phyloP scores from a whole-genome alignment of 371 early-diverging fungal species.

The Haplosporangium sp. region DNA sequence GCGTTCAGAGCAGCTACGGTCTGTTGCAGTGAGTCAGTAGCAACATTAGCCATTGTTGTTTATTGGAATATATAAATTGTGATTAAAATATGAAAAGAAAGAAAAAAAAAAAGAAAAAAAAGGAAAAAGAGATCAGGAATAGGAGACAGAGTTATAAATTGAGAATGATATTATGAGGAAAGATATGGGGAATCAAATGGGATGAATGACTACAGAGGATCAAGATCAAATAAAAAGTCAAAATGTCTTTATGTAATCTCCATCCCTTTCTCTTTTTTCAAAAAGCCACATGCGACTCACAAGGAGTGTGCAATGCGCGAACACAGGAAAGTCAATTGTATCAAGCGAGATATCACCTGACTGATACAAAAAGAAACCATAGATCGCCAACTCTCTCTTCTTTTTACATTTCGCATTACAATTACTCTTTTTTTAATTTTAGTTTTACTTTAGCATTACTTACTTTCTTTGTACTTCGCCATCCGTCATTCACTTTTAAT shows the following conservation, averaged over 20 bases:
- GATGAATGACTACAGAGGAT: background rate
- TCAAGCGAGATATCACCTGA: no score
- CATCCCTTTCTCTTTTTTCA: no score
- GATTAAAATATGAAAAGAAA: background rate
- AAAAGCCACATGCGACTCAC: no score
- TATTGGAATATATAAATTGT: background rate
- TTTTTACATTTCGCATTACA: no score
- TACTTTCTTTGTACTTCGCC: background rate
- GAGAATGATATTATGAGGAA: background rate
- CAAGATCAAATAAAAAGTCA: no score
- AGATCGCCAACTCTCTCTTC: no score
- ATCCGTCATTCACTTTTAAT: background rate
- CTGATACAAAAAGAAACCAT: no score
- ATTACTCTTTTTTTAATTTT: no score
- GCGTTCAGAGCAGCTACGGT: constrained; percentile 44
- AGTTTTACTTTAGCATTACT: background rate
- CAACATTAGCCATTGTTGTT: constrained; percentile 34
- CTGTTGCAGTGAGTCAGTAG: constrained; percentile 39
- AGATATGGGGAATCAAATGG: background rate
- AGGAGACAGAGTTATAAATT: background rate
- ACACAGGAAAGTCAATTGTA: no score
- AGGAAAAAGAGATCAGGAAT: background rate
- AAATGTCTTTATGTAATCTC: no score
- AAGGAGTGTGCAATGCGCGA: no score
- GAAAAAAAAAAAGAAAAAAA: no score